Evolutionary conservation across 2,329 filamentous ascomycete genomes (phyloP), one percentile per base, ranked within the genome.

Genomic region (Colletotrichum phormii): DNA sequence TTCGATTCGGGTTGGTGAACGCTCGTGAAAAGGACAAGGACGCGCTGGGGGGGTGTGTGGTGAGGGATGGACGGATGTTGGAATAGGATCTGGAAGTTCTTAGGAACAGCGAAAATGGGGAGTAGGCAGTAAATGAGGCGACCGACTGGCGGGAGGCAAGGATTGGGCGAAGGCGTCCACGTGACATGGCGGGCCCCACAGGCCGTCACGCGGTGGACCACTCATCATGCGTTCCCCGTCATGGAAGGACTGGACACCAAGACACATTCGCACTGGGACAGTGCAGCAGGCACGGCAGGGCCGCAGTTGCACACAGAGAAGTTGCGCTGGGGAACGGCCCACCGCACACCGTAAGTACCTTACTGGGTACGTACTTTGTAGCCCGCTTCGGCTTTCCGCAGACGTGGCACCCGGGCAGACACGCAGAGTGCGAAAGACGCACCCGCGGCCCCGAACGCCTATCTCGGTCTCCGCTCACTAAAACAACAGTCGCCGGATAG

Each of bases 21-120:
- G 77, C 75, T 77, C 75, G 76, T 68, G n/a, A 74, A 76, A 75
- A 77, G 74, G 75, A 77, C 77, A 71, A 72, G 58, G 73, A 74
- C 75, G 78, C 72, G 75, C 77, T 75, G 78, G 74, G 42, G 35
- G 42, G 42, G 42, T 49, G 51, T 53, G 75, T 76, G 74, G 77
- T 74, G 76, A 74, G 75, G 74, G 74, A 60, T 60, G 54, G 74
- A 62, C 69, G 74, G 61, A 63, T 58, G 54, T 57, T 70, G 67
- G 69, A 53, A 67, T 61, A 70, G 72, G 72, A 74, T 70, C 63
- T 71, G 66, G 71, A 71, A 73, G 70, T 67, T 74, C 70, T 49
- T 57, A 64, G 70, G 73, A 70, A 70, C 15, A 53, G 61, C 63
- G 73, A 72, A 74, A 75, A 75, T 69, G 74, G 74, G 72, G 74